Conservation (phyloP, 495 filamentous ascomycete genomes). For the Cairneyella variabilis region DNA sequence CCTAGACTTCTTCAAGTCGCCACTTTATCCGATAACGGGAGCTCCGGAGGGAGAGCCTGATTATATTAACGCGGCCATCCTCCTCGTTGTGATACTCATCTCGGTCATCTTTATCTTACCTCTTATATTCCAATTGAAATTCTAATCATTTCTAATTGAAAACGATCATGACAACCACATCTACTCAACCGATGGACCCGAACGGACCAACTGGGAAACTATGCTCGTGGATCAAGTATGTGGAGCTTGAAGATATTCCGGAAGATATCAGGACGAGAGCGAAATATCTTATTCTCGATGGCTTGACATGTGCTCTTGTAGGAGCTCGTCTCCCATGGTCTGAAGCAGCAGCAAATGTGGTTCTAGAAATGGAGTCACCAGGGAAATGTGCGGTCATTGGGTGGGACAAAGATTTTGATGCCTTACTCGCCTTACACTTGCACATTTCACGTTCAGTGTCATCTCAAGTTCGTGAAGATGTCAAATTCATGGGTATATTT, state of each 20-base stretch:
- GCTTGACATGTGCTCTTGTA: conserved; percentile 37
- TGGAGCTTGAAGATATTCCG: conserved; percentile 25
- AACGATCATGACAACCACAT: not conserved
- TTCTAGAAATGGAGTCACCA: conserved; percentile 32
- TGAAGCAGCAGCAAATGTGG: conserved; percentile 31
- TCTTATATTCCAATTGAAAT: too few relatives aligned
- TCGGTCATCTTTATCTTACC: too few relatives aligned
- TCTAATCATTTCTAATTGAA: not conserved
- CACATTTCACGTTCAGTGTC: too few relatives aligned
- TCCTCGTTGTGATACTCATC: too few relatives aligned
- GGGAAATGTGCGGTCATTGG: conserved; percentile 33
- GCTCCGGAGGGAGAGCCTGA: too few relatives aligned
- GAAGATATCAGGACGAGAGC: conserved; percentile 24
- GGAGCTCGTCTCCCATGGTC: conserved; percentile 40
- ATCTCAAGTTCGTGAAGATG: too few relatives aligned
- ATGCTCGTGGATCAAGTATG: conserved; percentile 24
- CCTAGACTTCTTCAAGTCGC: too few relatives aligned
- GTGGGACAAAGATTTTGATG: conserved; percentile 25
- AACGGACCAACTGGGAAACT: conserved; percentile 24
- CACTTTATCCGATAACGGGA: too few relatives aligned
- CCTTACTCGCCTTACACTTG: not conserved
- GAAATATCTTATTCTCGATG: conserved; percentile 44
- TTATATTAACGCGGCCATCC: too few relatives aligned
- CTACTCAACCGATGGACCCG: conserved; percentile 13
- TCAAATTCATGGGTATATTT: too few relatives aligned